A percentile compares a stretch with the other conserved stretches of the same genome.
phyloP scores from a whole-genome alignment of 2,329 filamentous ascomycete genomes.

The Domatiomyces catenatus region DNA sequence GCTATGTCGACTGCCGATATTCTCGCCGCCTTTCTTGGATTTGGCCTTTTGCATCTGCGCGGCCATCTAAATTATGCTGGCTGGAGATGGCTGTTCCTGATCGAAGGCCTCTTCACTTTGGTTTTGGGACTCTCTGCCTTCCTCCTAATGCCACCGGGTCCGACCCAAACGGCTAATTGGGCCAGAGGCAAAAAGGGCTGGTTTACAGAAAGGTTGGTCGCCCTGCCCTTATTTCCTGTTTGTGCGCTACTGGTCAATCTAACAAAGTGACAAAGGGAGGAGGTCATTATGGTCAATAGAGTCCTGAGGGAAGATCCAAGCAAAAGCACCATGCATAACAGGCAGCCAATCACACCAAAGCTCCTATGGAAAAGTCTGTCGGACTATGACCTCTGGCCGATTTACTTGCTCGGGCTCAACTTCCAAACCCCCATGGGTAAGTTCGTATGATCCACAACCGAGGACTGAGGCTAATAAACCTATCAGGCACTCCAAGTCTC shows the following conservation, averaged over 20 bases:
- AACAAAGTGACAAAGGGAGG: slow-evolving; percentile 28
- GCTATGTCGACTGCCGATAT: slow-evolving; percentile 33
- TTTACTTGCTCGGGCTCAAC: slow-evolving; percentile 23
- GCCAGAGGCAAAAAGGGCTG: slow-evolving; percentile 43
- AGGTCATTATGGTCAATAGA: slow-evolving; percentile 47
- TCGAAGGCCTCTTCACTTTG: slow-evolving; percentile 29
- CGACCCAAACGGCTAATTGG: slow-evolving; percentile 37
- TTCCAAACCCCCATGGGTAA: slow-evolving; percentile 17
- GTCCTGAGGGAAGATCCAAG: slow-evolving; percentile 32
- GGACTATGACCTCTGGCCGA: slow-evolving; percentile 26
- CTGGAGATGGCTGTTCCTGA: slow-evolving; percentile 23
- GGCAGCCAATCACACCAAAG: slow-evolving; percentile 20
- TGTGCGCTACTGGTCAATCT: not conserved
- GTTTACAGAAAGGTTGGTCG: slow-evolving; percentile 39
- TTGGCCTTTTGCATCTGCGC: slow-evolving; percentile 24
- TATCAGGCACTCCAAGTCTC: slow-evolving; percentile 21
- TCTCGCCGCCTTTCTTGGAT: slow-evolving; percentile 30
- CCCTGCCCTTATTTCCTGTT: not conserved
- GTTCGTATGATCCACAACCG: slow-evolving; percentile 8
- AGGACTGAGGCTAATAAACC: not conserved
- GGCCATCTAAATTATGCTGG: slow-evolving; percentile 14
- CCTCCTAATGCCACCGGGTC: slow-evolving; percentile 26
- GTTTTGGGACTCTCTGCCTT: slow-evolving; percentile 29
- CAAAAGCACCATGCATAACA: slow-evolving; percentile 24
- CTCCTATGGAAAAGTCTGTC: slow-evolving; percentile 22